Evolutionary conservation across 176 grass and related monocot genomes (phyloP).

Genomic region (Hsuehochloa calcarea): DNA sequence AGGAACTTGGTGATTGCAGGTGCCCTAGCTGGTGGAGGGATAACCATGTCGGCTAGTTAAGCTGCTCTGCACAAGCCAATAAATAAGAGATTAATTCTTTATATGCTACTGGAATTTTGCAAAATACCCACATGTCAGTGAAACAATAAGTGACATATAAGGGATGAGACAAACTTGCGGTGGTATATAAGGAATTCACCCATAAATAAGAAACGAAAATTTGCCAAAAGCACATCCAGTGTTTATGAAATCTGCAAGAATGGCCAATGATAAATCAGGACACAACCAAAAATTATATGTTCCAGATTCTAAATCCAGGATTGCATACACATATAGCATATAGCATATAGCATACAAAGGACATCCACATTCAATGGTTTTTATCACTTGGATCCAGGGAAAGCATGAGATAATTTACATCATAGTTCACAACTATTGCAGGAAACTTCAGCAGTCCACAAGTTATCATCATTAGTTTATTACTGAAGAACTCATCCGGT

Average conservation of each 20-base stretch:
- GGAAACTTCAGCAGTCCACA: neutral
- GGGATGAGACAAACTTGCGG: too few relatives aligned
- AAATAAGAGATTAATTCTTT: neutral
- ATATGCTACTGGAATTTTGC: too few relatives aligned
- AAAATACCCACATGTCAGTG: too few relatives aligned
- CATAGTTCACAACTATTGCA: neutral
- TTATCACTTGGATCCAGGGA: neutral
- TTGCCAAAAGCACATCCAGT: slow-evolving; percentile 9
- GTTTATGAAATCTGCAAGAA: neutral
- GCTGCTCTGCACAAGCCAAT: slow-evolving; percentile 4
- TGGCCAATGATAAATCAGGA: neutral
- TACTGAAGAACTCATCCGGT: neutral
- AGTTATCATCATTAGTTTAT: neutral
- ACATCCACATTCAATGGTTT: neutral
- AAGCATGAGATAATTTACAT: slow-evolving; percentile 1
- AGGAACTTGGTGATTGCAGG: slow-evolving; percentile 56
- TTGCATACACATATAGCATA: neutral
- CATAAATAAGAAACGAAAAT: neutral
- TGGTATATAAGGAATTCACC: too few relatives aligned
- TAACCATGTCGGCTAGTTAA: slow-evolving; percentile 45
- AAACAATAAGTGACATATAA: too few relatives aligned
- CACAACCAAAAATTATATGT: neutral
- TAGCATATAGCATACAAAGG: neutral
- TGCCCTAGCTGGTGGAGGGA: slow-evolving; percentile 51
- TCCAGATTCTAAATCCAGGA: neutral